phyloP scores from a whole-genome alignment of 768 basidiomycete species.

The Psilocybe subaeruginosa region DNA sequence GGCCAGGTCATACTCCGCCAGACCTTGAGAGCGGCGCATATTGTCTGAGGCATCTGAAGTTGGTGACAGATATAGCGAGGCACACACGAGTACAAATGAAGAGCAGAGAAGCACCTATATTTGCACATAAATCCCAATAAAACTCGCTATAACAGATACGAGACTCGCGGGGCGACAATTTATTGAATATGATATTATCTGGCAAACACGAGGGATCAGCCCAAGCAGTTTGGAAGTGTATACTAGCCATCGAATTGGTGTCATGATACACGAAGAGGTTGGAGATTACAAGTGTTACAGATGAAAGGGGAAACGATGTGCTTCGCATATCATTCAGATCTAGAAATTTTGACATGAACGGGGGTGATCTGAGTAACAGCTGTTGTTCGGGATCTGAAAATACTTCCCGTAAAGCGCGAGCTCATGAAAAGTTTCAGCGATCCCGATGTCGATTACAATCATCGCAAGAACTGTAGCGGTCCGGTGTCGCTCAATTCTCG shows the following conservation, averaged over 20 bases:
- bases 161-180: no score
- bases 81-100: background rate
- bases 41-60: background rate
- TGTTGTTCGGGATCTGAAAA: background rate
- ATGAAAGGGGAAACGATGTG: background rate
- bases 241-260: background rate
- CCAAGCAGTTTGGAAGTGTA: no score
- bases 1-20: background rate
- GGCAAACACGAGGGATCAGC: no score
- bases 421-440: background rate
- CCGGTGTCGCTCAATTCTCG: background rate
- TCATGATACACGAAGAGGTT: background rate
- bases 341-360: background rate
- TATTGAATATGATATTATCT: no score
- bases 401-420: background rate
- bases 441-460: background rate
- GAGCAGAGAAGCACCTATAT: no score
- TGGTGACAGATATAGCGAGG: background rate
- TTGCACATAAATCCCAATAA: no score
- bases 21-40: background rate
- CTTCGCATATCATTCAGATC: conserved; percentile 4
- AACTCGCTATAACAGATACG: no score
- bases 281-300: background rate
- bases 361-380: conserved; percentile 1
- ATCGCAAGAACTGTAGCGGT: background rate